Percentiles rank a stretch among this genome's conserved stretches.
Conservation (phyloP, 169 alveolate species). For the Cryptosporidium viatorum region DNA sequence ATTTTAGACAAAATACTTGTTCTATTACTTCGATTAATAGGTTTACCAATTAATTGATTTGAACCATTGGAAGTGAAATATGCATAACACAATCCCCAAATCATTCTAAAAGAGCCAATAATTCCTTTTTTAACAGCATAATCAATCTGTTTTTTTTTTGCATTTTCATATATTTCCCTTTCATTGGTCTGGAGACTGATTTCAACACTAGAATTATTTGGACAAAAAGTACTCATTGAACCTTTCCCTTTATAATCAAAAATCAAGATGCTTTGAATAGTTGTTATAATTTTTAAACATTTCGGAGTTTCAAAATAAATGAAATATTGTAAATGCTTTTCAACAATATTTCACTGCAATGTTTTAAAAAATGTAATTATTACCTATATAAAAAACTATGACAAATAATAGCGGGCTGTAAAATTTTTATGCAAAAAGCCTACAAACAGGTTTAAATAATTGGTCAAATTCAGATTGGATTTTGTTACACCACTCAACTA, state of each 20-base stretch:
- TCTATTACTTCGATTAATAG: background rate
- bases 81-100: slow-evolving; percentile 11
- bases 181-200: background rate
- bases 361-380: background rate
- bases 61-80: slow-evolving; percentile 52
- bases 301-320: no score
- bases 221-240: background rate
- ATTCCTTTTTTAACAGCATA: slow-evolving; percentile 51
- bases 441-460: slow-evolving; percentile 38
- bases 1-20: background rate
- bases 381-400: background rate
- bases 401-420: background rate
- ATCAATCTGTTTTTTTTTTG: slow-evolving; percentile 27
- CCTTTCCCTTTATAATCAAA: background rate
- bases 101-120: slow-evolving; percentile 28
- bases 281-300: background rate
- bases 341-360: background rate
- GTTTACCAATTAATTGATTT: background rate
- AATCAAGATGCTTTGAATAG: background rate
- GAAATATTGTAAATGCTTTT: no score
- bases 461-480: slow-evolving; percentile 51
- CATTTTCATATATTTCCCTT: background rate
- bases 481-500: slow-evolving; percentile 67
- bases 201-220: background rate
- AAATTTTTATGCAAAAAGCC: slow-evolving; percentile 6